Evolutionary conservation across 2,329 filamentous ascomycete species (phyloP), one percentile per base, ranked within the genome.

Genomic region (Dactylellina parvicollis): DNA sequence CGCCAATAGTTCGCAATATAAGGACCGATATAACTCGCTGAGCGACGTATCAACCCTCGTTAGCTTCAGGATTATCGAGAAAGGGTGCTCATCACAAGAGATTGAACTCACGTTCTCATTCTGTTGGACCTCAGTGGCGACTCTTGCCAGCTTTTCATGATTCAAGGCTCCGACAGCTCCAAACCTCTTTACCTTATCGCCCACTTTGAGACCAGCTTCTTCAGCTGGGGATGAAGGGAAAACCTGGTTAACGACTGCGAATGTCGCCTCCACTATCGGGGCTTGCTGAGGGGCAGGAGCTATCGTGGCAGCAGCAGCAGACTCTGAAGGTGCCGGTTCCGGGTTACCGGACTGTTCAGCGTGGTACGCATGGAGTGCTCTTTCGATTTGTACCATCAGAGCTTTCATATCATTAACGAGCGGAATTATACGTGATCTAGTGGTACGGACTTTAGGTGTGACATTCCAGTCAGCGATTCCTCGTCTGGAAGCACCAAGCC

Each of bases 381-480:
- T 89, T 81, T 98, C 95, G 77, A 98, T 89, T 69, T 86, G 84
- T 67, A 82, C 82, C 92, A 98, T 97, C 44, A 97, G 82, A 38
- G 89, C 88, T 80, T 96, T 97, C 83, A 96, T 94, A 81, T 99
- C 95, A 79, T 97, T 98, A 76, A 91, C 89, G 38, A 98, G 85
- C 76, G 89, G 85, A 76, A 98, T 95, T 77, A 99, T 96, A 73
- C 91, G 89, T 26, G 93, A 87, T 81, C 95, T 86, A 36, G 93
- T 96, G n/a, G 92, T 96, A 74, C 95, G 91, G 79, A 99, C 92
- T 96, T 78, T 61, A 16, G 22, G 28, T 30, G 16, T 46, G 34
- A 18, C 55, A 67, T 74, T 67, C 70, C 59, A 36, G 70, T 74
- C 47, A 74, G 61, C 34, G 50, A 67, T 61, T 50, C 46, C 36